A percentile compares a stretch with the other conserved stretches of the same genome.
Conservation (phyloP, 2,329 filamentous ascomycete species). For the Thelonectria discophora region DNA sequence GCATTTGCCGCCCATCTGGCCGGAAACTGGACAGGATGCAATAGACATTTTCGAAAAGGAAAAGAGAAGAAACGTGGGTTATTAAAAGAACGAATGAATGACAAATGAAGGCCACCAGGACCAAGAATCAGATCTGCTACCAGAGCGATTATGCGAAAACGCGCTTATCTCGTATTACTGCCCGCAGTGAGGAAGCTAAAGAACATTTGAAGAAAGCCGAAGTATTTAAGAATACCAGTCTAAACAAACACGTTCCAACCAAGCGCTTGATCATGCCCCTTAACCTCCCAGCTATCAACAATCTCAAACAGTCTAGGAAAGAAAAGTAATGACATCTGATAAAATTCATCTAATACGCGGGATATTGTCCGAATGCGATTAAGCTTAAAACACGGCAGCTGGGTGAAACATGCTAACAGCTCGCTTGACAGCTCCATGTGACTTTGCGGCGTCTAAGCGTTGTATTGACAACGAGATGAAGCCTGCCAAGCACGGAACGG, state of each 20-base stretch:
- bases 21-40: conserved; percentile 46
- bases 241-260: not conserved
- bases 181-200: not conserved
- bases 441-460: not conserved
- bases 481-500: conserved; percentile 5
- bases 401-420: not conserved
- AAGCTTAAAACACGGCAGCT: not conserved
- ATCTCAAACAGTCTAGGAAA: not conserved
- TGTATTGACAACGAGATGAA: not conserved
- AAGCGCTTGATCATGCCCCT: too few relatives aligned
- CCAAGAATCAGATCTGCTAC: conserved; percentile 24
- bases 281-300: not conserved
- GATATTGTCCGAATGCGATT: conserved; percentile 1
- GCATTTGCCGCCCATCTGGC: conserved; percentile 40
- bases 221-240: not conserved
- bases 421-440: not conserved
- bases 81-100: not conserved
- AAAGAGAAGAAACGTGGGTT: not conserved
- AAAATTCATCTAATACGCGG: not conserved
- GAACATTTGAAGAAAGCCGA: not conserved
- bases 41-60: conserved; percentile 39
- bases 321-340: not conserved
- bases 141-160: conserved; percentile 17
- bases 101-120: conserved; percentile 27
- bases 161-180: not conserved